phyloP scores from a whole-genome alignment of 495 filamentous ascomycete genomes.

The Neurospora sp. region DNA sequence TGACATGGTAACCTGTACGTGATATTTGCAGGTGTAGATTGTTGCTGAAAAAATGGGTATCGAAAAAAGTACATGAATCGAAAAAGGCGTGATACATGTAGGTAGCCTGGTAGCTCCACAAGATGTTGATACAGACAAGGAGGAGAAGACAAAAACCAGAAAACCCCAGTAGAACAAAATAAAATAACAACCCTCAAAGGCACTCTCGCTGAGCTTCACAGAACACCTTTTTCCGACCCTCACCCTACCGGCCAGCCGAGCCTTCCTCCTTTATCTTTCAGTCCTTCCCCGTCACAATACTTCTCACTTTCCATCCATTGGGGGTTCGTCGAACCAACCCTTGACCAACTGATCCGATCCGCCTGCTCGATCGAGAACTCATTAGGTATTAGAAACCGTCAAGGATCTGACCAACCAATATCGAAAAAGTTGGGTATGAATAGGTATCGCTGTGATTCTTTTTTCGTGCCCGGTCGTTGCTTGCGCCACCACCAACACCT shows the following conservation, averaged over 20 bases:
- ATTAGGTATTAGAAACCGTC: neutral
- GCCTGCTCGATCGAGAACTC: neutral
- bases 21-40: neutral
- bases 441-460: neutral
- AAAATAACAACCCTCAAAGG: neutral
- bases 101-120: neutral
- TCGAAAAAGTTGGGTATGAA: neutral
- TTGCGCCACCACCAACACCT: neutral
- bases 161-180: neutral
- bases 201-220: neutral
- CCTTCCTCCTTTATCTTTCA: neutral
- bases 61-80: neutral
- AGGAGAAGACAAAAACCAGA: neutral
- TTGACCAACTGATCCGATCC: neutral
- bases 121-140: neutral
- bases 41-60: neutral
- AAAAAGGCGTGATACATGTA: neutral
- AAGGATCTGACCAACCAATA: neutral
- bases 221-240: neutral
- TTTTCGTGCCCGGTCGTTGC: neutral
- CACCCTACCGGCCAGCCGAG: neutral
- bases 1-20: neutral
- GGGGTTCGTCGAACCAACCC: neutral
- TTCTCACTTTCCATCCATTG: neutral
- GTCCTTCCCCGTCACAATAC: neutral